Base-by-base conservation (phyloP, 306 rosid species). In the Rosa persica region DNA sequence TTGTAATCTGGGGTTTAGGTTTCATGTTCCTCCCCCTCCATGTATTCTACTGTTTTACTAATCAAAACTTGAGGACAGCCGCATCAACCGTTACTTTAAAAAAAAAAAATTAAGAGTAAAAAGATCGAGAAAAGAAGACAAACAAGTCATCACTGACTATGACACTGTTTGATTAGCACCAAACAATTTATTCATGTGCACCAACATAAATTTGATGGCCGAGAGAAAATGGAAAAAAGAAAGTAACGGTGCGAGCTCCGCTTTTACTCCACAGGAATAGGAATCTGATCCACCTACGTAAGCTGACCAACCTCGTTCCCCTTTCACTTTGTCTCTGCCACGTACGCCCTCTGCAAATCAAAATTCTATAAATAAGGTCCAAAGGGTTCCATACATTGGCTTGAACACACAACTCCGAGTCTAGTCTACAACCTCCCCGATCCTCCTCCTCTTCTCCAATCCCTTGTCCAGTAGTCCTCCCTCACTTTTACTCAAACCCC, bases 331-430 rank as follows among this genome's bases (percentile, higher is more conserved):
- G 34, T 58, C 40, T 23, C 5, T 66, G 70, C 70, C 70, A 66
- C 70, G 71, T 67, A 67, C 6, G 4, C 10, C 4, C 6, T 2
- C 7, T 13, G 23, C 36, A 4, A 12, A n/a, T 55, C 1, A 8
- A 47, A 51, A 19, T 22, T 68, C 89, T 90, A 92, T 92, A 92
- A 90, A 88, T 86, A 87, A 69, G 85, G 84, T 57, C 70, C 79
- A 27, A 15, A 81, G 86, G 46, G 70, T 44, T 54, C 80, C 78
- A 72, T 67, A 17, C 34, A 1, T 77, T 84, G 89, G 93, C 85
- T 92, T 87, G 93, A 90, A 82, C 89, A 76, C 72, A 81, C 88
- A 20, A 22, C 83, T 17, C 61, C 77, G 10, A 74, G 70, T 86
- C 54, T 75, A 27, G 80, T 78, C 76, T 10, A 8, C 65, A 67